Conservation (phyloP, 768 basidiomycete species). For the Kockovaella imperatae region DNA sequence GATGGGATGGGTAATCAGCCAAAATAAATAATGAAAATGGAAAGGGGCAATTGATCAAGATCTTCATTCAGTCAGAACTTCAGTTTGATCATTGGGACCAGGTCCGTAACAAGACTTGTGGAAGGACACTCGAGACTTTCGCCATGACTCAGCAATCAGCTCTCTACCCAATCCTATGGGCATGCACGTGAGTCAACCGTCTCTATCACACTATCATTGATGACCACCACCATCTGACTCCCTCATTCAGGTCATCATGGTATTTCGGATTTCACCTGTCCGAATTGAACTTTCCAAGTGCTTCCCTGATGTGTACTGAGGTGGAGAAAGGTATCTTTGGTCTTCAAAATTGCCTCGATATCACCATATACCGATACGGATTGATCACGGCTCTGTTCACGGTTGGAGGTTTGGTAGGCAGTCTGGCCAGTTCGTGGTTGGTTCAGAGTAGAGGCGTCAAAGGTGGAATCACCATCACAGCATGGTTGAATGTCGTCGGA, state of each 20-base stretch:
- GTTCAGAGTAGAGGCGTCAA: conserved; percentile 28
- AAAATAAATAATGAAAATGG: no score
- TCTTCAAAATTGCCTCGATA: conserved; percentile 62
- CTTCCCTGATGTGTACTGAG: conserved; percentile 61
- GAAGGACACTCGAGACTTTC: no score
- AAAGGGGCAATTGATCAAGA: no score
- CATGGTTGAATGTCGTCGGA: conserved; percentile 36
- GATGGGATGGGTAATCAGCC: no score
- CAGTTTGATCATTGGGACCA: no score
- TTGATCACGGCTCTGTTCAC: conserved; percentile 79
- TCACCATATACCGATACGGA: conserved; percentile 70
- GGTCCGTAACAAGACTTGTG: no score
- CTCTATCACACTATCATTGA: background rate
- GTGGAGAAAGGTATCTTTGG: no score
- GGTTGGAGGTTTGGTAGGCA: conserved; percentile 71
- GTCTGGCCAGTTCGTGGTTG: conserved; percentile 24
- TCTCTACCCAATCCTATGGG: conserved; percentile 29
- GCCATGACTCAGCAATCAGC: conserved; percentile 15
- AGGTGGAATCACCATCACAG: conserved; percentile 37
- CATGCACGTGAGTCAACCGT: conserved; percentile 23
- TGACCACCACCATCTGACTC: background rate
- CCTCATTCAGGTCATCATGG: conserved; percentile 36
- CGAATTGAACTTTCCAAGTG: conserved; percentile 79
- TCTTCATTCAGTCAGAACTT: no score
- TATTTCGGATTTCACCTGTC: conserved; percentile 73